Conservation (phyloP, 164 flowering plant species). For the Stephania japonica region DNA sequence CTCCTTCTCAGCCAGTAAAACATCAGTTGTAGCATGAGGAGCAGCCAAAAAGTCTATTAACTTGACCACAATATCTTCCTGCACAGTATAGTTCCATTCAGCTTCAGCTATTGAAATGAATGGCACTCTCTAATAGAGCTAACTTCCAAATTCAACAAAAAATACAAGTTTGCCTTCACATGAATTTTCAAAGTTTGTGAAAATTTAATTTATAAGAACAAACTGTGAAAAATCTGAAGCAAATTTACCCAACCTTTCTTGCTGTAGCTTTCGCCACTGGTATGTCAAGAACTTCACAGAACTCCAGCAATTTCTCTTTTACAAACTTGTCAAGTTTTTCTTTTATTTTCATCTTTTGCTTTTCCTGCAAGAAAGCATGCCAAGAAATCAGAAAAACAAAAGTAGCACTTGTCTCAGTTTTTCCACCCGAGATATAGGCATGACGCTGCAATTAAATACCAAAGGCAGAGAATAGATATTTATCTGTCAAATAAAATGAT, state of each 20-base stretch:
- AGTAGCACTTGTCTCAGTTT: neutral
- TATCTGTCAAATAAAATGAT: neutral
- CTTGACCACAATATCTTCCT: constrained; percentile 82
- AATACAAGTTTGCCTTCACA: neutral
- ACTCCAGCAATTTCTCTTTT: constrained; percentile 69
- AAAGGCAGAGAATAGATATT: neutral
- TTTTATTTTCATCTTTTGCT: constrained; percentile 57
- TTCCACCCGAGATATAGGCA: neutral
- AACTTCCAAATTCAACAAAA: neutral
- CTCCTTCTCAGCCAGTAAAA: constrained; percentile 74
- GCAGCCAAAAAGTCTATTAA: constrained; percentile 82
- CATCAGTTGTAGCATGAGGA: constrained; percentile 74
- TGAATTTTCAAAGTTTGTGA: neutral
- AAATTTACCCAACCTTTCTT: constrained; percentile 58
- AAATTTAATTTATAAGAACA: neutral
- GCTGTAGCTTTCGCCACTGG: constrained; percentile 52
- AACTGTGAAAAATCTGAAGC: neutral
- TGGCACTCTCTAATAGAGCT: neutral
- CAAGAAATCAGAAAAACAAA: neutral
- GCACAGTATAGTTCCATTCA: constrained; percentile 19
- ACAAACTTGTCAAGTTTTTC: constrained; percentile 76
- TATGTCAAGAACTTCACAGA: constrained; percentile 83
- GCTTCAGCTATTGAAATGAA: neutral
- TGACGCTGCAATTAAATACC: neutral
- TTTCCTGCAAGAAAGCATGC: constrained; percentile 49